Base-by-base conservation (phyloP, 75 land plant genomes). In the Cunninghamia lanceolata region DNA sequence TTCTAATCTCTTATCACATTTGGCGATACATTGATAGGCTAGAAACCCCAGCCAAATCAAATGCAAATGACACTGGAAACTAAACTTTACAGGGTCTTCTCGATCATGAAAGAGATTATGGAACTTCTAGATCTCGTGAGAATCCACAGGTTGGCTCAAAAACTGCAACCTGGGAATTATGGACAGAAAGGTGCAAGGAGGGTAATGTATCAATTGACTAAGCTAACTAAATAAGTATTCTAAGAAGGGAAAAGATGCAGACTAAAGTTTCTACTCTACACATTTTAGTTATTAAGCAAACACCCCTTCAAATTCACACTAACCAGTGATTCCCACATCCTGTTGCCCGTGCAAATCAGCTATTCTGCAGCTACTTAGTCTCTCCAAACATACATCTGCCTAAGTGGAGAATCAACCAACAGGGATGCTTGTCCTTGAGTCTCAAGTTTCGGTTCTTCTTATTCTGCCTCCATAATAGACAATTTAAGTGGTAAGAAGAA, bases 381-480 rank as follows among this genome's bases (percentile, higher is more conserved):
- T 47, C 46, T 82, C 83, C 83, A 82, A 30, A 82, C 83, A 82
- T 82, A 47, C 50, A 82, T 47, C 53, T 82, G 83, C 79, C 34
- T n/a, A 4, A 53, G 83, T 13, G 83, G 83, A 46, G 53, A 47
- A 19, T 46, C 53, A 9, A n/a, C 46, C 53, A 7, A 34, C 32
- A 14, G 13, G 3, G 50, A 47, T 9, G 53, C 53, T 47, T 46
- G 83, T 45, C 32, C 53, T 47, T 46, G 30, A 45, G 53, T 82
- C 53, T 82, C 53, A 47, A n/a, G n/a, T 25, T 82, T 82, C 45
- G 8, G 83, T 42, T 82, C 53, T 10, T 32, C 16, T 30, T 46
- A 21, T 45, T 3, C 53, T 82, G n/a, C 83, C 32, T 46, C 53
- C n/a, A 45, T 42, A 82, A 9, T 21, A 42, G 28, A 25, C 53